phyloP scores from a whole-genome alignment of 2,329 filamentous ascomycete species.

The Pseudocercospora musae region DNA sequence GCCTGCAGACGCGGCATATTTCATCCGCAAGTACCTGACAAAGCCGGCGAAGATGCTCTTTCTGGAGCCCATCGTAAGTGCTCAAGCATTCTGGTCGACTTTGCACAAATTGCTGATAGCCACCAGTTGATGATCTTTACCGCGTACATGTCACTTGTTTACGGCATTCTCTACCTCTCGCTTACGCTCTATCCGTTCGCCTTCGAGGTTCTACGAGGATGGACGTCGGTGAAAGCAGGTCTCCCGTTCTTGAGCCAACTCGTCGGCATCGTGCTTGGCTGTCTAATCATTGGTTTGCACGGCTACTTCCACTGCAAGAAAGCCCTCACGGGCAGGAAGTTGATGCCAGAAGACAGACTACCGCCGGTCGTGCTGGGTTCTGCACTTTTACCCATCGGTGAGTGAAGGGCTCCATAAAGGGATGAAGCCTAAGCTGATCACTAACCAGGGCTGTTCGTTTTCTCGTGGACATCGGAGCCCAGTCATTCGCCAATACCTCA shows the following conservation, averaged over 20 bases:
- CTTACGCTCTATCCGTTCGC: conserved; percentile 63
- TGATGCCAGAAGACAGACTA: conserved; percentile 58
- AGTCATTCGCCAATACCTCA: conserved; percentile 54
- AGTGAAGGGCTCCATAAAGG: background rate
- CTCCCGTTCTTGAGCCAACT: conserved; percentile 64
- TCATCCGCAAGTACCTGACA: conserved; percentile 63
- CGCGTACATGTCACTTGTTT: conserved; percentile 65
- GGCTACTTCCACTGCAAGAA: conserved; percentile 59
- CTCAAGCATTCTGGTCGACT: conserved; percentile 15
- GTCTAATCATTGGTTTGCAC: conserved; percentile 58
- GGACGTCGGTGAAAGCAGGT: conserved; percentile 54
- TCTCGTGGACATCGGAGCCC: conserved; percentile 55
- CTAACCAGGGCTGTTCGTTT: conserved; percentile 53
- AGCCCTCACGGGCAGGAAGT: conserved; percentile 50
- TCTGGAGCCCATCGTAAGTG: conserved; percentile 56
- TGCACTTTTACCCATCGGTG: conserved; percentile 49
- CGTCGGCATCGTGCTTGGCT: conserved; percentile 59
- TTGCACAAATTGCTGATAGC: conserved; percentile 24
- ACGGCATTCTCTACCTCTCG: conserved; percentile 61
- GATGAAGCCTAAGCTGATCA: background rate
- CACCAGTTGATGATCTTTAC: conserved; percentile 62
- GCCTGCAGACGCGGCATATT: conserved; percentile 49
- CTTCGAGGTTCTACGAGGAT: conserved; percentile 60
- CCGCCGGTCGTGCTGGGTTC: conserved; percentile 64
- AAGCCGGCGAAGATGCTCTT: conserved; percentile 63